Conservation (phyloP, 805 yeast genomes). For the Wickerhamia fluorescens region DNA sequence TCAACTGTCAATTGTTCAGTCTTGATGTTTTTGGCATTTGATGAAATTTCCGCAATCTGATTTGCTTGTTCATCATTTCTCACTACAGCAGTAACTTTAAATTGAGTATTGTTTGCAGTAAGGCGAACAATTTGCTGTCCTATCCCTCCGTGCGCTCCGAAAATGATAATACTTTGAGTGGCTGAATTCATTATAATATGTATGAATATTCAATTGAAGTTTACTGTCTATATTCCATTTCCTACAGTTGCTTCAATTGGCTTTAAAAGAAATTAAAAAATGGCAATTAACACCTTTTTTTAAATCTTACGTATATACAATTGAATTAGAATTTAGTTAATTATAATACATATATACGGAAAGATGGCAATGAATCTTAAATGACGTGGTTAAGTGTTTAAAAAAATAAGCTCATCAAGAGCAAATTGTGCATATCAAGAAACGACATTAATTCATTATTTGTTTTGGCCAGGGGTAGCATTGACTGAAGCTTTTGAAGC, state of each 20-base stretch:
- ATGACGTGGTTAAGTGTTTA: no score
- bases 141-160: slow-evolving; percentile 62
- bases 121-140: slow-evolving; percentile 41
- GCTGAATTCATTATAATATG: slow-evolving; percentile 2
- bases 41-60: slow-evolving; percentile 30
- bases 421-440: no score
- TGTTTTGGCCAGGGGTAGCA: no score
- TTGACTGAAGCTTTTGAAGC: no score
- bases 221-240: background rate
- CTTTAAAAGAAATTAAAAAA: no score
- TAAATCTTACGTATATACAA: no score
- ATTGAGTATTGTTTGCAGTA: slow-evolving; percentile 11
- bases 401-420: no score
- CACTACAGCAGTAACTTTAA: slow-evolving; percentile 34
- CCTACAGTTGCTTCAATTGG: background rate
- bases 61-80: slow-evolving; percentile 40
- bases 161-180: slow-evolving; percentile 15
- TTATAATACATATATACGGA: no score
- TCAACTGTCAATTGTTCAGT: slow-evolving; percentile 35
- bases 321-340: no score
- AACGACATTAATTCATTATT: no score
- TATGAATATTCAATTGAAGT: background rate
- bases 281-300: no score
- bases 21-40: slow-evolving; percentile 16
- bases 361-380: no score